Conservation (phyloP, 1,284 basidiomycete genomes). For the Flammula alnicola region DNA sequence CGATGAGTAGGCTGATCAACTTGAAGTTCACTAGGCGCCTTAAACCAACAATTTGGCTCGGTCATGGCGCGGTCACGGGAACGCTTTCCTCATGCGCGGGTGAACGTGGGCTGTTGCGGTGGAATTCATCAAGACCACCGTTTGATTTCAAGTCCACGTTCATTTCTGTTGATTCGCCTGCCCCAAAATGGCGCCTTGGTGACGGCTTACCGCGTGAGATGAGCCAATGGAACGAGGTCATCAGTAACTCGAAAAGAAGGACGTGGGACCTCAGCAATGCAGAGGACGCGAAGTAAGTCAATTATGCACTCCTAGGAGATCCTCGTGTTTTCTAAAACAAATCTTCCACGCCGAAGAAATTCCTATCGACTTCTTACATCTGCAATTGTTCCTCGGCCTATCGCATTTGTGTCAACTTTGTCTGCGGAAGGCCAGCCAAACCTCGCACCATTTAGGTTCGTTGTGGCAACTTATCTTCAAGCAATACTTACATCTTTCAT, state of each 20-base stretch:
- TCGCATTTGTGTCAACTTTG: conserved; percentile 74
- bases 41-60: neutral
- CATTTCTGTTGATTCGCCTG: conserved; percentile 48
- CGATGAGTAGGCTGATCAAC: too few relatives aligned
- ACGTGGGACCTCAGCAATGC: conserved; percentile 26
- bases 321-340: neutral
- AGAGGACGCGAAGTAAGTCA: conserved; percentile 33
- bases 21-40: too few relatives aligned
- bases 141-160: conserved; percentile 44
- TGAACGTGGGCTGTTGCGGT: too few relatives aligned
- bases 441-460: conserved; percentile 67
- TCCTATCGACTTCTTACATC: conserved; percentile 67
- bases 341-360: conserved; percentile 40
- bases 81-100: too few relatives aligned
- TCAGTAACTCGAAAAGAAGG: conserved; percentile 15
- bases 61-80: conserved; percentile 14
- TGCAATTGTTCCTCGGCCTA: conserved; percentile 72
- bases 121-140: conserved; percentile 23
- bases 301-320: neutral
- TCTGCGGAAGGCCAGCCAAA: conserved; percentile 61
- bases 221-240: conserved; percentile 11
- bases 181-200: conserved; percentile 58
- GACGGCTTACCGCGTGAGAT: conserved; percentile 41
- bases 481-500: conserved; percentile 1
- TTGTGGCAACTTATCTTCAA: neutral